Evolutionary conservation across 1,284 basidiomycete genomes (phyloP).

Genomic region (Ustilago hordei): DNA sequence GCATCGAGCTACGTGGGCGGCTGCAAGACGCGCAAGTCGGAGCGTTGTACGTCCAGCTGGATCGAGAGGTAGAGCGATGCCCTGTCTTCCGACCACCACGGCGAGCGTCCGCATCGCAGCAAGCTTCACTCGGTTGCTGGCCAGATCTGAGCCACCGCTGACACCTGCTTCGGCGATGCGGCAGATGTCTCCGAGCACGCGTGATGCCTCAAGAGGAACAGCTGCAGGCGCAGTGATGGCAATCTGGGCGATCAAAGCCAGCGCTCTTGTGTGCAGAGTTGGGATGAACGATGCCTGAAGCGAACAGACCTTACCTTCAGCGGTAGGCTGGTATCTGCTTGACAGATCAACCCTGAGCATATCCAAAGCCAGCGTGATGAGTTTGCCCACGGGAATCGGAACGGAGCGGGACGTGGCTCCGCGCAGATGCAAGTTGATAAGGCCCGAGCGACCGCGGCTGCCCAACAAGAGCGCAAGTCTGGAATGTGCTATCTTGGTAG

Average conservation of each 20-base stretch:
- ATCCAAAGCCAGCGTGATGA: constrained; percentile 69
- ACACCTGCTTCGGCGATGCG: constrained; percentile 31
- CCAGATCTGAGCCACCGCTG: not conserved
- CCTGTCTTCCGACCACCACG: constrained; percentile 29
- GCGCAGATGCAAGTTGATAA: constrained; percentile 40
- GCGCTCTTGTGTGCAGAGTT: constrained; percentile 33
- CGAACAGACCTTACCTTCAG: constrained; percentile 42
- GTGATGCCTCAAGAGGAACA: constrained; percentile 22
- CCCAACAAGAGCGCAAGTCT: constrained; percentile 45
- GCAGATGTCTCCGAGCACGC: constrained; percentile 41
- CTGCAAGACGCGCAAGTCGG: constrained; percentile 47
- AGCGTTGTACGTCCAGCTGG: constrained; percentile 44
- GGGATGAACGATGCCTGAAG: constrained; percentile 31
- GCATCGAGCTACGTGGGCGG: constrained; percentile 22
- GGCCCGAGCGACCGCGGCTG: constrained; percentile 25
- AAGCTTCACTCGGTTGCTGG: constrained; percentile 23
- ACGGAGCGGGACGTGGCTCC: constrained; percentile 77
- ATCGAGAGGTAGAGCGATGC: constrained; percentile 44
- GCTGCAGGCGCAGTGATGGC: constrained; percentile 32
- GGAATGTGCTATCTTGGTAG: constrained; percentile 30
- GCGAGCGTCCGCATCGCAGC: constrained; percentile 41
- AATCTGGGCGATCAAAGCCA: constrained; percentile 41
- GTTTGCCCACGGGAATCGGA: constrained; percentile 77
- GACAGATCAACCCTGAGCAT: constrained; percentile 72
- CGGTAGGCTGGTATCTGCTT: constrained; percentile 37